Percentiles rank a stretch among this genome's conserved stretches.
These are phyloP conservation scores for Aegle marmelos DNA, from an alignment of 345 rosid species.

Conservation along the genomic window DNA sequence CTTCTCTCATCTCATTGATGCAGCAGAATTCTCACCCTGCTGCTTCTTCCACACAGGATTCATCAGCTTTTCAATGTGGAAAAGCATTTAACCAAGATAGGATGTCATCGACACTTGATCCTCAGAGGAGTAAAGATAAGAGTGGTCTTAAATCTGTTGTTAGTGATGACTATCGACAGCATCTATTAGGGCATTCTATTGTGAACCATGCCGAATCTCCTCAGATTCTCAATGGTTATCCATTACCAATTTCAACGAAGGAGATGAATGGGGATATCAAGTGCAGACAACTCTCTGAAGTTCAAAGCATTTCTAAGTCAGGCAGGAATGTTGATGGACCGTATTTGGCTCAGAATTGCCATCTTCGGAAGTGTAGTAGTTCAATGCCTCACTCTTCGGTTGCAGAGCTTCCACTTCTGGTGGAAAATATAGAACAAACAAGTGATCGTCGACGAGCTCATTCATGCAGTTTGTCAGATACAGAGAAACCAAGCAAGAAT, in stretches of 20 bases:
- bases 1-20: conserved; percentile 19
- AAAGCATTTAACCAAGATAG: conserved; percentile 31
- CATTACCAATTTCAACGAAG: conserved; percentile 33
- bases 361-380: conserved; percentile 54
- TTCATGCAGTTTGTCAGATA: conserved; percentile 40
- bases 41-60: conserved; percentile 9
- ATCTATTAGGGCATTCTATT: conserved; percentile 27
- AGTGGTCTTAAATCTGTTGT: conserved; percentile 19
- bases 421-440: conserved; percentile 30
- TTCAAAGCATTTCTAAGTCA: conserved; percentile 26
- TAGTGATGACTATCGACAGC: conserved; percentile 29
- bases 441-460: conserved; percentile 35
- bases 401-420: conserved; percentile 37
- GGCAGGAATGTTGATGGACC: conserved; percentile 24
- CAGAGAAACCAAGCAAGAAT: conserved; percentile 49
- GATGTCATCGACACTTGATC: conserved; percentile 28
- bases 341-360: conserved; percentile 33
- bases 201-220: conserved; percentile 26
- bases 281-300: conserved; percentile 35
- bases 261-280: conserved; percentile 45
- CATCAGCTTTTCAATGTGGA: conserved; percentile 30
- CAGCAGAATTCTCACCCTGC: conserved; percentile 25
- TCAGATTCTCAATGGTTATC: conserved; percentile 46
- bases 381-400: conserved; percentile 25
- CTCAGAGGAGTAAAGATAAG: conserved; percentile 20